Percentiles rank a stretch among this genome's conserved stretches.
These are phyloP conservation scores for Monilinia fructigena DNA, from an alignment of 2,329 filamentous ascomycete genomes.

Conservation along the genomic window DNA sequence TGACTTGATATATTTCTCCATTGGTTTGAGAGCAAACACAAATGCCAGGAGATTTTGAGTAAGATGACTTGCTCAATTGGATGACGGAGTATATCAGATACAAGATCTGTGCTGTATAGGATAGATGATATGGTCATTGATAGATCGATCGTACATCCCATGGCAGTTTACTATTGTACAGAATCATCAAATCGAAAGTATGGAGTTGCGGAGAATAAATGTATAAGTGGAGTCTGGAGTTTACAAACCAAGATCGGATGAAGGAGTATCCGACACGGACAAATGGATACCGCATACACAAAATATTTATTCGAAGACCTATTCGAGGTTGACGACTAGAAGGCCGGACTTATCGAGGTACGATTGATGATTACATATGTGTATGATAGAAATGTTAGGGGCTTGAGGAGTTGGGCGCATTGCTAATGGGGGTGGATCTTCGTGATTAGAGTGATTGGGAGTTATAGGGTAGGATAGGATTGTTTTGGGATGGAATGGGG, in stretches of 20 bases:
- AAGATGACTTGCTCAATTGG: background rate
- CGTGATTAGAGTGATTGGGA: background rate
- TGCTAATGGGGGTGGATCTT: background rate
- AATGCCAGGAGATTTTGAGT: background rate
- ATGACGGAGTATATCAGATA: slow-evolving; percentile 10
- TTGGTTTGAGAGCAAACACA: background rate
- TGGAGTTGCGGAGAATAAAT: background rate
- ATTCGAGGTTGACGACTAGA: background rate
- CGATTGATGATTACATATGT: slow-evolving; percentile 17
- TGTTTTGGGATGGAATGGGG: background rate
- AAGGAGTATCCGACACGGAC: background rate
- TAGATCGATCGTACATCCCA: background rate
- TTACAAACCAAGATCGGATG: background rate
- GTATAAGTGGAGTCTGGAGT: background rate
- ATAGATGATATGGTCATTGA: background rate
- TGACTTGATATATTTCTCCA: background rate
- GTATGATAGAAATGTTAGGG: slow-evolving; percentile 9
- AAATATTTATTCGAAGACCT: background rate
- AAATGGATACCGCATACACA: background rate
- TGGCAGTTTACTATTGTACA: background rate
- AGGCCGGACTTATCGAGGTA: background rate
- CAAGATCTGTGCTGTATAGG: background rate
- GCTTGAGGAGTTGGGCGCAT: slow-evolving; percentile 1
- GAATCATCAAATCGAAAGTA: background rate
- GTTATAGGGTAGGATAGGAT: slow-evolving; percentile 11